Conservation (phyloP, 352 stramenopile genomes). For the Pythium graminicola region DNA sequence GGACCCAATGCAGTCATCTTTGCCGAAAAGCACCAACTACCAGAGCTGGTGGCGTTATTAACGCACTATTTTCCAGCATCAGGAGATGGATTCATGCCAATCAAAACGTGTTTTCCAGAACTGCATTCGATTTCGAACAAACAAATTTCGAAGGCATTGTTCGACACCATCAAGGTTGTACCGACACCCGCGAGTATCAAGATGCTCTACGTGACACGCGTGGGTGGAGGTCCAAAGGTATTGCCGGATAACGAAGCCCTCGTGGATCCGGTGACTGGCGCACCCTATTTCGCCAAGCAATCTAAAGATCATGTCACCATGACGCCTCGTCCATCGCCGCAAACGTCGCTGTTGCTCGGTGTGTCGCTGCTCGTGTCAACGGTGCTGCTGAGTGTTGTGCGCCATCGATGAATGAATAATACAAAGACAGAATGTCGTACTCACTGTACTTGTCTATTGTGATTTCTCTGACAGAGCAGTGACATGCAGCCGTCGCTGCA, state of each 20-base stretch:
- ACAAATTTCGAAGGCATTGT: not conserved
- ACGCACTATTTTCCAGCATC: slow-evolving; percentile 39
- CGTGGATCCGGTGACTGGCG: slow-evolving; percentile 38
- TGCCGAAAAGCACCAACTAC: slow-evolving; percentile 59
- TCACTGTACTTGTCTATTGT: slow-evolving; percentile 17
- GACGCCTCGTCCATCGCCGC: no score
- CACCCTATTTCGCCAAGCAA: slow-evolving; percentile 13
- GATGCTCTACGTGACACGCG: slow-evolving; percentile 63
- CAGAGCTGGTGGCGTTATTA: slow-evolving; percentile 55
- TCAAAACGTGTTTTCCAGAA: slow-evolving; percentile 19
- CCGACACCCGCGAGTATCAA: slow-evolving; percentile 33
- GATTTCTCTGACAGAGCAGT: not conserved
- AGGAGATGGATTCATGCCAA: slow-evolving; percentile 12
- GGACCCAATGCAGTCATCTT: slow-evolving; percentile 97
- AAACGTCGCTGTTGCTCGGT: not conserved
- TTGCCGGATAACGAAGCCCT: slow-evolving; percentile 35
- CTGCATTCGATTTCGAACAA: not conserved
- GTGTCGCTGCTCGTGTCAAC: slow-evolving; percentile 3
- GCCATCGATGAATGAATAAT: slow-evolving; percentile 2
- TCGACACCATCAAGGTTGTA: slow-evolving; percentile 3
- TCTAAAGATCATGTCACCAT: not conserved
- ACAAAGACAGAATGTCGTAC: slow-evolving; percentile 1
- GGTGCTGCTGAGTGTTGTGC: slow-evolving; percentile 2
- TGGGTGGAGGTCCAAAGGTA: slow-evolving; percentile 43
- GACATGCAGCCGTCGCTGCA: slow-evolving; percentile 22